Conservation (phyloP, 2,329 filamentous ascomycete genomes). For the Xylaria sp. region DNA sequence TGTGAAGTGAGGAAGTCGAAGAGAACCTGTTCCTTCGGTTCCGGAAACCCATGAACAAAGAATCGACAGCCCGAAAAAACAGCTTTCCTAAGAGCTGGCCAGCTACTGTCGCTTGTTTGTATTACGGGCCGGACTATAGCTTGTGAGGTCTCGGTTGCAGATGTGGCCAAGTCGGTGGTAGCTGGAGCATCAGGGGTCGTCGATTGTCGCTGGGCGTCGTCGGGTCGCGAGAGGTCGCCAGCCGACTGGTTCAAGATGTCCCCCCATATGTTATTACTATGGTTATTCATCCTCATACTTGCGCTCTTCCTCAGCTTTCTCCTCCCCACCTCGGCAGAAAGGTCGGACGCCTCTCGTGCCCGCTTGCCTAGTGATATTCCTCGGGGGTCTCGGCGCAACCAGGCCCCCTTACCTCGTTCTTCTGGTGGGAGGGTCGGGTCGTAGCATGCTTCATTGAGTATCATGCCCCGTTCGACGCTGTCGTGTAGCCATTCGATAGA, state of each 20-base stretch:
- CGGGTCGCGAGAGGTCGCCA: constrained; percentile 45
- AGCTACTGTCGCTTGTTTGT: constrained; percentile 21
- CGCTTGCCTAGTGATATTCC: constrained; percentile 68
- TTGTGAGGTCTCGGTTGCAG: constrained; percentile 19
- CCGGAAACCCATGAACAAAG: constrained; percentile 69
- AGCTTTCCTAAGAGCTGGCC: constrained; percentile 49
- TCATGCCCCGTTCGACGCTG: constrained; percentile 86
- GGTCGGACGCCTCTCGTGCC: constrained; percentile 60
- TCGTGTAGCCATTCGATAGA: constrained; percentile 87
- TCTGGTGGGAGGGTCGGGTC: constrained; percentile 76
- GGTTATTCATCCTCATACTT: constrained; percentile 82
- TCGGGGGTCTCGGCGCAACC: constrained; percentile 66
- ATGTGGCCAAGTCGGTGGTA: constrained; percentile 17
- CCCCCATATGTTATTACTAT: constrained; percentile 88
- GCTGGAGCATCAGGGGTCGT: constrained; percentile 32
- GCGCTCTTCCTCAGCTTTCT: constrained; percentile 89
- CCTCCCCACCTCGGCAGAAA: constrained; percentile 66
- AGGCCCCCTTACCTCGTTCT: constrained; percentile 82
- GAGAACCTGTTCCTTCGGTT: constrained; percentile 62
- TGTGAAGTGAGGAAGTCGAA: constrained; percentile 61
- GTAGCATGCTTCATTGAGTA: constrained; percentile 86
- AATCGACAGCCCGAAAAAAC: constrained; percentile 69
- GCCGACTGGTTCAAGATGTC: constrained; percentile 72
- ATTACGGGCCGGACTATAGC: constrained; percentile 1
- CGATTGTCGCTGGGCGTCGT: constrained; percentile 28